These are phyloP conservation scores for Kwoniella shandongensis DNA, from an alignment of 768 basidiomycete species.

Conservation along the genomic window DNA sequence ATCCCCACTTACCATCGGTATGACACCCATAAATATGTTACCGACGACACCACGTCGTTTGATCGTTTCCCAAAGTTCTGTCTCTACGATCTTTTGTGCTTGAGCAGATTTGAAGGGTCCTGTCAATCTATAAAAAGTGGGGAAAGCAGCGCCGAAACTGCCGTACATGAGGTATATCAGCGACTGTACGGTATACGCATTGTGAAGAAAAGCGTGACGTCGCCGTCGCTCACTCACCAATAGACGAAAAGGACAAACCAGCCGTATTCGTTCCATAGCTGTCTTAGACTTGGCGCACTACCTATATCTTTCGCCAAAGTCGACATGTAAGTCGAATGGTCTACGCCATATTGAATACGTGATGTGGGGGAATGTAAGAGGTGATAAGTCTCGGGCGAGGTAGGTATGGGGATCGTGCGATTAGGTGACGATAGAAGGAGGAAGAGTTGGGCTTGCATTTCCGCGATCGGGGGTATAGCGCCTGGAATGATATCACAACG, in stretches of 20 bases:
- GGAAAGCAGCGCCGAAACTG: conserved; percentile 65
- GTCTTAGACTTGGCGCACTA: conserved; percentile 59
- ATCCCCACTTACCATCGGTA: conserved; percentile 50
- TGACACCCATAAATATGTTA: conserved; percentile 63
- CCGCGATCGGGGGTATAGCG: conserved; percentile 63
- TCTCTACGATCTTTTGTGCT: conserved; percentile 59
- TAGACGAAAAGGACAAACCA: conserved; percentile 60
- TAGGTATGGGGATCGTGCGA: conserved; percentile 54
- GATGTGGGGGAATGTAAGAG: conserved; percentile 60
- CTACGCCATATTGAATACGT: conserved; percentile 65
- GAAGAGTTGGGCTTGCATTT: conserved; percentile 65
- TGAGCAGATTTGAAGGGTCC: conserved; percentile 58
- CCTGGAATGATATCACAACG: conserved; percentile 34
- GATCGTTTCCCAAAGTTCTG: conserved; percentile 66
- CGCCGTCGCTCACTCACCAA: conserved; percentile 56
- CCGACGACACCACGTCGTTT: conserved; percentile 61
- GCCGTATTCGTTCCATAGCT: conserved; percentile 60
- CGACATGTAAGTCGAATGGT: conserved; percentile 61
- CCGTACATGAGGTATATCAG: background rate
- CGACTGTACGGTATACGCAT: background rate
- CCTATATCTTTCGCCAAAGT: conserved; percentile 64
- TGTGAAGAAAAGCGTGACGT: background rate
- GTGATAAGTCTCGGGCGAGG: conserved; percentile 60
- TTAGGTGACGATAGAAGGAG: conserved; percentile 58
- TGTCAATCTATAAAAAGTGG: conserved; percentile 62